Evolutionary conservation across 2,329 filamentous ascomycete genomes (phyloP).

Genomic region (Nothomitra cinnamomea): DNA sequence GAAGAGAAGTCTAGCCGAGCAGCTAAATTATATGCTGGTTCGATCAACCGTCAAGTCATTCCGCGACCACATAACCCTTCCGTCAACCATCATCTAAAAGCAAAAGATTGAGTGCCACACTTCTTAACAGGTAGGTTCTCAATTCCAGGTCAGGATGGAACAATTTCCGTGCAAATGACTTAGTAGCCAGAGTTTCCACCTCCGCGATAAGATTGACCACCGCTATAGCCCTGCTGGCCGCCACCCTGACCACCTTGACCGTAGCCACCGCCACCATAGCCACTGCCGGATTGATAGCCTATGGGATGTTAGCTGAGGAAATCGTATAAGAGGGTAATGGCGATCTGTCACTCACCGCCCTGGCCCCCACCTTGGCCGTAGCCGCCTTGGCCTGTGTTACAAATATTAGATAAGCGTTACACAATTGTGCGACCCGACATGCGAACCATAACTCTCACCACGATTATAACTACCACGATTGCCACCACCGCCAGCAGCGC

Average conservation of each 20-base stretch:
- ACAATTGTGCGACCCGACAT: neutral
- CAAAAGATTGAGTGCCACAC: neutral
- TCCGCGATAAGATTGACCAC: constrained; percentile 3
- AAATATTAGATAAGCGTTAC: constrained; percentile 3
- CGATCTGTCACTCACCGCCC: constrained; percentile 4
- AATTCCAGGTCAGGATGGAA: neutral
- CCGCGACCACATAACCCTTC: neutral
- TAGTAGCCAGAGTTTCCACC: constrained; percentile 4
- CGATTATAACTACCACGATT: constrained; percentile 20
- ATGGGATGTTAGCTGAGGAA: neutral
- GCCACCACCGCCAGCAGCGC: constrained; percentile 41
- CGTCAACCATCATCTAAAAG: constrained; percentile 3
- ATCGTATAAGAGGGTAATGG: neutral
- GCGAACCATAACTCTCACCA: constrained; percentile 15
- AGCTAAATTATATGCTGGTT: neutral
- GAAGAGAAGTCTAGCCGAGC: neutral
- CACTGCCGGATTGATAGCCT: neutral
- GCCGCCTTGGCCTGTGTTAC: constrained; percentile 13
- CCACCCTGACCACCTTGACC: constrained; percentile 5
- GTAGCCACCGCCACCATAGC: constrained; percentile 1
- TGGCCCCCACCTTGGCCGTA: constrained; percentile 13
- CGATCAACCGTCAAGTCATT: neutral
- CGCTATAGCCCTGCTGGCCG: constrained; percentile 4
- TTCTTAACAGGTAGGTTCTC: neutral
- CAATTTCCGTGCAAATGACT: neutral